These are phyloP conservation scores for Climacium dendroides DNA, from an alignment of 225 moss, liverwort and hornwort species.

Conservation along the genomic window DNA sequence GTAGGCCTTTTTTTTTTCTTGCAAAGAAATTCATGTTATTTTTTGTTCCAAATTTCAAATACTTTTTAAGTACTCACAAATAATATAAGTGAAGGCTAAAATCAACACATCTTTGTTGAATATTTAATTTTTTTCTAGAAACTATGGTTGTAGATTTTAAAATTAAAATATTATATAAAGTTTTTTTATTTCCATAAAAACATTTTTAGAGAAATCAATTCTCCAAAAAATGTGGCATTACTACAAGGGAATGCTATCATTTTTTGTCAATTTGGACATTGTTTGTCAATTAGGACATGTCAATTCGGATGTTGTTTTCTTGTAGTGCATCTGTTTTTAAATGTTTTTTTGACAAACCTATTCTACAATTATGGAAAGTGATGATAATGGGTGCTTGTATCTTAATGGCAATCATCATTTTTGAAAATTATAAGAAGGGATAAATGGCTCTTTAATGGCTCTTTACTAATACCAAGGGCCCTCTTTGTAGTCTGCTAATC, in stretches of 20 bases:
- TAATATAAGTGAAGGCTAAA: neutral
- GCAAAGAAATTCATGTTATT: neutral
- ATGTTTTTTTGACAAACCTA: neutral
- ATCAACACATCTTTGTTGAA: neutral
- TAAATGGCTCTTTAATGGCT: too few species aligned
- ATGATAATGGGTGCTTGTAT: neutral
- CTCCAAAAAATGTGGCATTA: too few species aligned
- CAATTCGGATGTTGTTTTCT: too few species aligned
- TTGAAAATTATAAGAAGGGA: neutral
- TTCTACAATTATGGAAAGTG: neutral
- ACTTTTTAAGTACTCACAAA: neutral
- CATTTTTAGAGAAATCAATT: neutral
- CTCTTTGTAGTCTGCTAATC: too few species aligned
- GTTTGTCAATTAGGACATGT: too few species aligned
- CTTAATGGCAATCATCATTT: neutral
- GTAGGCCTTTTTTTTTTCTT: neutral
- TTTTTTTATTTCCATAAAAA: neutral
- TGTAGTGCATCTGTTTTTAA: too few species aligned
- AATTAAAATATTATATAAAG: neutral
- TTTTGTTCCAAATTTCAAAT: neutral
- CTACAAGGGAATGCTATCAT: too few species aligned
- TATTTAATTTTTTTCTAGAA: neutral
- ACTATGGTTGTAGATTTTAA: accelerated
- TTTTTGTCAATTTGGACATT: too few species aligned
- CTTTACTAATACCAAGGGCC: too few species aligned